phyloP scores from a whole-genome alignment of 495 filamentous ascomycete genomes.

The Penicillium herquei region DNA sequence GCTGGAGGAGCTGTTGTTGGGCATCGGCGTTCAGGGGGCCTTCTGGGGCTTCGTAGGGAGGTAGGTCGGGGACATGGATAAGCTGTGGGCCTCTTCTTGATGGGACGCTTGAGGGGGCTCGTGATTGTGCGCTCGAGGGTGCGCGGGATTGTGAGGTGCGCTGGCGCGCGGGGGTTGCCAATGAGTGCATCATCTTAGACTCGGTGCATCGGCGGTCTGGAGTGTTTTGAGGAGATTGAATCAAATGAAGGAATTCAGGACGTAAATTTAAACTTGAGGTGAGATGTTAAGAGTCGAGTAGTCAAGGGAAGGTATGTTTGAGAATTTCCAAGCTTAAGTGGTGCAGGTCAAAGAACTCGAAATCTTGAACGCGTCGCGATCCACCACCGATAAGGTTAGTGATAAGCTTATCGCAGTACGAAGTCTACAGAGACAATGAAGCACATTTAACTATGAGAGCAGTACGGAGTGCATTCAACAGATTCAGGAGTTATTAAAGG shows the following conservation, averaged over 20 bases:
- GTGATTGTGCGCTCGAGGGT: not conserved
- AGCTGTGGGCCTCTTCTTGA: constrained; percentile 1
- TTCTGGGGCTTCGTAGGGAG: constrained; percentile 57
- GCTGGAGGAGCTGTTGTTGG: constrained; percentile 31
- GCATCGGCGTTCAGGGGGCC: constrained; percentile 44
- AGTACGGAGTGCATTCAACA: no score
- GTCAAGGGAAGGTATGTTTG: not conserved
- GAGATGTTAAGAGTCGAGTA: not conserved
- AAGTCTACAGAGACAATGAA: not conserved
- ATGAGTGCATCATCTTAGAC: constrained; percentile 9
- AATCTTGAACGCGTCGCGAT: constrained; percentile 34
- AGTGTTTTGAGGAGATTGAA: not conserved
- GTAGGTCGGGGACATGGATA: constrained; percentile 38
- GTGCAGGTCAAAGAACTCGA: constrained; percentile 9
- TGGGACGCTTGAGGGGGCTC: constrained; percentile 15
- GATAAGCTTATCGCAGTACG: constrained; percentile 27
- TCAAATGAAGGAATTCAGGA: not conserved
- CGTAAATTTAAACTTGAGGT: not conserved
- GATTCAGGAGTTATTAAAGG: not conserved
- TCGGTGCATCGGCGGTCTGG: not conserved
- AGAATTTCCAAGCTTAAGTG: not conserved
- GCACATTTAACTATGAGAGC: not conserved
- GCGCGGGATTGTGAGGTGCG: constrained; percentile 12
- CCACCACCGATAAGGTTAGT: constrained; percentile 31
- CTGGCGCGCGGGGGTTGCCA: constrained; percentile 18